phyloP scores from a whole-genome alignment of 495 filamentous ascomycete genomes.

The Saxispiralis lemnorum region DNA sequence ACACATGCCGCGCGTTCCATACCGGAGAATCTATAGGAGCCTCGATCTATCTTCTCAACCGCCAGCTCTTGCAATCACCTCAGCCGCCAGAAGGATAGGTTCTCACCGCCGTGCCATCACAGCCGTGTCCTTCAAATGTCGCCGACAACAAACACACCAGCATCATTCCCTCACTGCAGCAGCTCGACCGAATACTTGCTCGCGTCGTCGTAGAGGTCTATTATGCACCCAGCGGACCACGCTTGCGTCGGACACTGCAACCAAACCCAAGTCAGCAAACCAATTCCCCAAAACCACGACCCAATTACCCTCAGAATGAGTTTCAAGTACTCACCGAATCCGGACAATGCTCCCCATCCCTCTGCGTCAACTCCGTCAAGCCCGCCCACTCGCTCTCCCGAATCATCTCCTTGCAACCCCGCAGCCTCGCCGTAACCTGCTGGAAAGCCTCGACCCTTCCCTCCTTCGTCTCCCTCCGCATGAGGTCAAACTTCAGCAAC shows the following conservation, averaged over 20 bases:
- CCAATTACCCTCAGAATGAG: not conserved
- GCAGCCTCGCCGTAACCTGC: slow-evolving; percentile 69
- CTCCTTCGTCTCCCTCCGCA: slow-evolving; percentile 45
- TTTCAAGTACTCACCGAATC: slow-evolving; percentile 57
- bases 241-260: slow-evolving; percentile 73
- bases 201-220: slow-evolving; percentile 90
- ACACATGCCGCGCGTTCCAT: too few relatives aligned
- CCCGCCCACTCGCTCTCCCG: slow-evolving; percentile 70
- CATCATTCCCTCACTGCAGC: not conserved
- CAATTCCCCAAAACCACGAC: not conserved
- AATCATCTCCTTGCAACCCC: slow-evolving; percentile 67
- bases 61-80: too few relatives aligned
- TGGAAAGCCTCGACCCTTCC: slow-evolving; percentile 73
- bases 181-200: slow-evolving; percentile 24
- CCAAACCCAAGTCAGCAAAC: slow-evolving; percentile 14
- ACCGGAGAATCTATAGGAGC: too few relatives aligned
- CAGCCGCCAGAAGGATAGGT: not conserved
- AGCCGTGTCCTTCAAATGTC: not conserved
- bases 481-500: slow-evolving; percentile 73
- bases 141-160: not conserved
- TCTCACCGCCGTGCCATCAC: too few relatives aligned
- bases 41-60: too few relatives aligned
- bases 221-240: slow-evolving; percentile 83
- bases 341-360: slow-evolving; percentile 59
- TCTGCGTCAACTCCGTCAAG: slow-evolving; percentile 82